A percentile compares a stretch with the other conserved stretches of the same genome.
These are phyloP conservation scores for Candida stauntonica DNA, from an alignment of 805 yeast species.

Conservation along the genomic window DNA sequence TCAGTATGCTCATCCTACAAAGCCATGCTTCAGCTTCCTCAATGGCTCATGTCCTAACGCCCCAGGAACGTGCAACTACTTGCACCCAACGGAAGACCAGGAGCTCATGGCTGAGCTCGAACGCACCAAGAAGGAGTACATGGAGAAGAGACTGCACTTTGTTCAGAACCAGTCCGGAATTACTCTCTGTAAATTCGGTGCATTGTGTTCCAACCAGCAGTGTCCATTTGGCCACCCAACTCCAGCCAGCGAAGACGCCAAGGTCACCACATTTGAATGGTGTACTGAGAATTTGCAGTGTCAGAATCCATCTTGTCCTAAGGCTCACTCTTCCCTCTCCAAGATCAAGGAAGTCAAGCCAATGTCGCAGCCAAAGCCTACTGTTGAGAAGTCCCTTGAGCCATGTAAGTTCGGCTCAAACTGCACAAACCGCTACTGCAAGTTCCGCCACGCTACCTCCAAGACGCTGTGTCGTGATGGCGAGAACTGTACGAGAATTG, in stretches of 20 bases:
- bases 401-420: slow-evolving; percentile 76
- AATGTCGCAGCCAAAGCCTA: slow-evolving; percentile 17
- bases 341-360: slow-evolving; percentile 36
- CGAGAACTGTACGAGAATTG: slow-evolving; percentile 66
- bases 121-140: slow-evolving; percentile 49
- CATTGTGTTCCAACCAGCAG: slow-evolving; percentile 65
- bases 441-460: slow-evolving; percentile 78
- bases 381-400: slow-evolving; percentile 53
- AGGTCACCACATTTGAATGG: slow-evolving; percentile 67
- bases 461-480: slow-evolving; percentile 80
- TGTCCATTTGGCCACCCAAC: slow-evolving; percentile 94
- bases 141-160: slow-evolving; percentile 33
- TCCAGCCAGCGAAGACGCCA: slow-evolving; percentile 72
- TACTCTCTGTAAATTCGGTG: slow-evolving; percentile 72
- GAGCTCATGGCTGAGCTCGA: slow-evolving; percentile 65
- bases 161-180: slow-evolving; percentile 41
- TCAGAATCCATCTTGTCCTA: slow-evolving; percentile 53
- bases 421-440: slow-evolving; percentile 77
- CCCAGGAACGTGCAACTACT: slow-evolving; percentile 75
- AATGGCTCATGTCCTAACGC: slow-evolving; percentile 60
- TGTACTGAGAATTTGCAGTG: slow-evolving; percentile 70
- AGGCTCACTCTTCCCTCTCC: slow-evolving; percentile 81
- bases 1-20: slow-evolving; percentile 75
- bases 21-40: slow-evolving; percentile 68
- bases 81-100: slow-evolving; percentile 85